Evolutionary conservation across 306 rosid species (phyloP), one percentile per base, ranked within the genome.

Genomic region (Castanospermum australe): DNA sequence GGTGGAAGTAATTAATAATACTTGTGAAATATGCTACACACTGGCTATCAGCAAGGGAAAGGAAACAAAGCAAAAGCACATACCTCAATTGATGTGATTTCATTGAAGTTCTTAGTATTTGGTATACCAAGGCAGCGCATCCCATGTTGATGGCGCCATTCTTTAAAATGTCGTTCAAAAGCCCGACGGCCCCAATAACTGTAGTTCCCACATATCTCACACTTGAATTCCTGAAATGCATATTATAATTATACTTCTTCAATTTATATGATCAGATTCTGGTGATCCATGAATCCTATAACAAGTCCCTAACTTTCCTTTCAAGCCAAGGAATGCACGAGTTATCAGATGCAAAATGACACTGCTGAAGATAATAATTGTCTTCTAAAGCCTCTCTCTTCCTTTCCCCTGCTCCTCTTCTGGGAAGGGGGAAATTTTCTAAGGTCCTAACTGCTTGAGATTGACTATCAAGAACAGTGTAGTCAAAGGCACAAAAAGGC

Each of bases 91-190:
- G 99, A 95, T 65, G 96, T 95, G 81, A 95, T 91, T 82, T 95
- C 99, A 36, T 95, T 95, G 84, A 95, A 95, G 82, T 95, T 95
- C 87, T 95, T 95, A 39, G 99, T 95, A 83, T 95, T 95, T 22
- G 99, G 99, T 66, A 95, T 95, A 69, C 99, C 99, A 59, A 95
- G 99, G 85, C 99, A 95, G 42, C 99, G 97, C 99, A 95, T 95
- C 50, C 99, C 99, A 71, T 95, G 99, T 73, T 95, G 99, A 84
- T 95, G 99, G 44, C 99, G 98, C 99, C 99, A 92, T 87, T 95
- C 98, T 84, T 92, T 95, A 83, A 95, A 95, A 83, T 95, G 99
- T 35, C 99, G 89, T 78, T 95, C 99, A 82, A 91, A 95, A 69
- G 99, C 99, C 63, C 99, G 89, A 54, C 99, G 99, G 3, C 98